Base-by-base conservation (phyloP, 306 rosid species). In the Vachellia pachyceras region DNA sequence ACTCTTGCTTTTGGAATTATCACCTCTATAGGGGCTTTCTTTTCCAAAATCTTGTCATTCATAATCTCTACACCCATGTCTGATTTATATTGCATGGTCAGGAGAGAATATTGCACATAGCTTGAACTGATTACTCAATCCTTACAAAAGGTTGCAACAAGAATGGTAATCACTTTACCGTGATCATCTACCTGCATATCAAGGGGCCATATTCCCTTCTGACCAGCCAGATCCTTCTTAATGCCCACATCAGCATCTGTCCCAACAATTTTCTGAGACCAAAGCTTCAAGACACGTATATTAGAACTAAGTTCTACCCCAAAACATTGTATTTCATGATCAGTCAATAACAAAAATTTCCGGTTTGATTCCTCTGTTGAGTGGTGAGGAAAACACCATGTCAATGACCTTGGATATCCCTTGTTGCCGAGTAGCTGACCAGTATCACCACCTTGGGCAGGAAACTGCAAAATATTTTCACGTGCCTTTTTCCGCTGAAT, bases 1-100 rank as follows among this genome's bases (percentile, higher is more conserved):
- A 91, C 89, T 88, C 97, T 93, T 60, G 97, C 99, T 87, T 95
- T 95, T 45, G 97, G 99, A 65, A 95, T 95, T 85, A 95, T 89
- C 80, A 95, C 97, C 76, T 95, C 98, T 49, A 95, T 85, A 45
- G 99, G 99, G 71, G 86, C 83, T 77, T 89, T 95, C 83, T 90
- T 95, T 92, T 95, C 98, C 83, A 95, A 80, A 82, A 92, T 73
- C 83, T 90, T 90, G 70, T 87, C 95, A 75, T 85, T 81, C 11
- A 75, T 40, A 60, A 77, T 72, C 77, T 84, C 95, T 36, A 49
- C 58, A 75, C 61, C 86, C 44, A 77, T 36, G 66, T 88, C 94
- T 79, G 95, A 90, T 85, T 89, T 93, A 84, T 91, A 90, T 77
- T 95, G 99, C 97, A 95, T 88, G 71, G 93, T 89, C 41, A 95